Conservation (phyloP, 2,329 filamentous ascomycete species). For the Epichloe amarillans region DNA sequence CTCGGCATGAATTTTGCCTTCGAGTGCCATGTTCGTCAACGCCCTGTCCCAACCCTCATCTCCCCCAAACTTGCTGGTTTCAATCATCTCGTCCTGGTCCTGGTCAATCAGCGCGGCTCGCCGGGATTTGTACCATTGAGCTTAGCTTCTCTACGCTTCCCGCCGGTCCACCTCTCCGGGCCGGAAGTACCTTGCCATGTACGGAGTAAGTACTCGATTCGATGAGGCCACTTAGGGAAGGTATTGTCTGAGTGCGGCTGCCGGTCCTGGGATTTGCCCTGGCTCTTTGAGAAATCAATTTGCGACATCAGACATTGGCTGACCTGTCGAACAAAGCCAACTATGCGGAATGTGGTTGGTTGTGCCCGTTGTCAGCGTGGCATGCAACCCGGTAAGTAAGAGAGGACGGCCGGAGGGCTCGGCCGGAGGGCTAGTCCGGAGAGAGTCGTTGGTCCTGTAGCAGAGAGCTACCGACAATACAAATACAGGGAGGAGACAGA, state of each 20-base stretch:
- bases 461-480: not conserved
- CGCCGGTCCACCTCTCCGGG: not conserved
- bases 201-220: too few relatives aligned
- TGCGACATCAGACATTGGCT: not conserved
- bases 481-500: not conserved
- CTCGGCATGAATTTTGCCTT: not conserved
- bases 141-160: not conserved
- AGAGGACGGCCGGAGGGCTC: not conserved
- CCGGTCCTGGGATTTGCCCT: not conserved
- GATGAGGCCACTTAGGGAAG: too few relatives aligned
- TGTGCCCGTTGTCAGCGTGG: not conserved
- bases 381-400: not conserved
- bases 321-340: not conserved
- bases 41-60: not conserved
- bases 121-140: conserved; percentile 8
- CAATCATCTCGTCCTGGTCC: not conserved
- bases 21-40: not conserved
- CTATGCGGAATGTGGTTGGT: not conserved
- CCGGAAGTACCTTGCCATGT: not conserved
- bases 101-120: conserved; percentile 3
- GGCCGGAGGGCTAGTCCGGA: not conserved
- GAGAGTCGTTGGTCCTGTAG: not conserved
- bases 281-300: not conserved
- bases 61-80: not conserved
- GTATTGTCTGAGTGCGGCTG: not conserved